These are phyloP conservation scores for Leccinum longicurvipes DNA, from an alignment of 768 basidiomycete species.

Conservation along the genomic window DNA sequence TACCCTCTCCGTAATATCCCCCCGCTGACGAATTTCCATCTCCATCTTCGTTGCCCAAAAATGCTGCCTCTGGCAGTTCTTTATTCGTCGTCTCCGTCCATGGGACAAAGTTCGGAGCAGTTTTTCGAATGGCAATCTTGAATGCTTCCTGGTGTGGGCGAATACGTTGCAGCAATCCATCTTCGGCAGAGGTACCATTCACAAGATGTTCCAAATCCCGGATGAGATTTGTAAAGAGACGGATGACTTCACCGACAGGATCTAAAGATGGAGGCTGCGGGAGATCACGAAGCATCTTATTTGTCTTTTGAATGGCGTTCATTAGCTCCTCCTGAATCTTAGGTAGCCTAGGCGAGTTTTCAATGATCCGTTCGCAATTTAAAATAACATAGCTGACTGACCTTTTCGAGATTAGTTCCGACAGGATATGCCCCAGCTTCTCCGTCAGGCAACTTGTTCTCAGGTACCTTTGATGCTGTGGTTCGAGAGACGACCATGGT, in stretches of 20 bases:
- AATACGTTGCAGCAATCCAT: conserved; percentile 56
- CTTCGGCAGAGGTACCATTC: conserved; percentile 49
- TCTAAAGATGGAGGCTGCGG: conserved; percentile 56
- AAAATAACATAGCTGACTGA: conserved; percentile 27
- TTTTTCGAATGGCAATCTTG: conserved; percentile 43
- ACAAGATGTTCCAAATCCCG: conserved; percentile 43
- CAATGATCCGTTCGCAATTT: background rate
- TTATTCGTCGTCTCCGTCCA: conserved; percentile 28
- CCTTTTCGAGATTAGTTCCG: conserved; percentile 61
- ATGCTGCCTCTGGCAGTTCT: conserved; percentile 18
- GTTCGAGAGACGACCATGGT: conserved; percentile 56
- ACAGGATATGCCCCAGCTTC: conserved; percentile 56
- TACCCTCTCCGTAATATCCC: background rate
- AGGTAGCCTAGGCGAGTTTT: conserved; percentile 47
- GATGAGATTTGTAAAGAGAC: conserved; percentile 45
- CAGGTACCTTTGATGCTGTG: conserved; percentile 47
- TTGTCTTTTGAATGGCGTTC: conserved; percentile 39
- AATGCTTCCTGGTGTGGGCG: conserved; percentile 48
- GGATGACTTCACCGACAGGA: conserved; percentile 54
- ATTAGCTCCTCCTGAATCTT: conserved; percentile 58
- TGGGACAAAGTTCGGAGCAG: conserved; percentile 58
- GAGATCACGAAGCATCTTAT: conserved; percentile 29
- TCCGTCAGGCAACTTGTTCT: conserved; percentile 56
- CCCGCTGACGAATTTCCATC: conserved; percentile 1
- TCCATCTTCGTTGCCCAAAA: conserved; percentile 42